These are phyloP conservation scores for Hymenoscyphus fructigenus DNA, from an alignment of 2,329 filamentous ascomycete genomes.

Conservation along the genomic window DNA sequence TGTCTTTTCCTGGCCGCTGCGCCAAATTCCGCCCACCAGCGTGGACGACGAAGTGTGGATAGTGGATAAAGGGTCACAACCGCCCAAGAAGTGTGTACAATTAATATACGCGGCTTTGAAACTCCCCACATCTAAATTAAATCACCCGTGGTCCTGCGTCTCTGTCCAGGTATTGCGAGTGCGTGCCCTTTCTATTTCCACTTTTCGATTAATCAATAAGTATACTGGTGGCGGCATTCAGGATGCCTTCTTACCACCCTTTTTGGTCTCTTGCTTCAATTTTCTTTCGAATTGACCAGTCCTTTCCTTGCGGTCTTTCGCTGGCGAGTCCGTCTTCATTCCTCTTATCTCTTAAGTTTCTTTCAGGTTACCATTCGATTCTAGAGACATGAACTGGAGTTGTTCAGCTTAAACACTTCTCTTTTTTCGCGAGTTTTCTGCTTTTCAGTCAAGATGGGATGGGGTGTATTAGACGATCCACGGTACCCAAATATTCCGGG, in stretches of 20 bases:
- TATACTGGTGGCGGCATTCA: conserved; percentile 8
- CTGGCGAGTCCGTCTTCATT: conserved; percentile 26
- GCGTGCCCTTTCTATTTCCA: conserved; percentile 1
- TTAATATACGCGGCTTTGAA: not conserved
- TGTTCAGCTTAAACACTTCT: conserved; percentile 12
- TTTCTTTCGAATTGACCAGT: conserved; percentile 5
- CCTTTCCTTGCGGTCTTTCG: conserved; percentile 24
- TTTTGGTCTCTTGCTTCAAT: conserved; percentile 8
- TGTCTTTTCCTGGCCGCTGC: not conserved
- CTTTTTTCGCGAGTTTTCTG: conserved; percentile 12
- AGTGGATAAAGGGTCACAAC: not conserved
- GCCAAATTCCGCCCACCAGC: not conserved
- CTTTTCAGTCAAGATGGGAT: conserved; percentile 23
- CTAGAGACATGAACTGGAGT: conserved; percentile 17
- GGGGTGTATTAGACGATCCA: conserved; percentile 33
- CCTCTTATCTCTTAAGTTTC: not conserved
- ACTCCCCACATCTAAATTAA: not conserved
- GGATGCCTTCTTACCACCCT: conserved; percentile 7
- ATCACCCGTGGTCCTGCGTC: not conserved
- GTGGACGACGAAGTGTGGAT: not conserved
- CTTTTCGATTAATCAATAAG: conserved; percentile 11
- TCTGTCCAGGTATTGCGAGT: not conserved
- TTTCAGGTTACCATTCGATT: conserved; percentile 9
- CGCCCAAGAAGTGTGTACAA: not conserved
- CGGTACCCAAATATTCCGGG: conserved; percentile 33